Conservation (phyloP, 2,329 filamentous ascomycete species). For the Pleoardoris graminearum region DNA sequence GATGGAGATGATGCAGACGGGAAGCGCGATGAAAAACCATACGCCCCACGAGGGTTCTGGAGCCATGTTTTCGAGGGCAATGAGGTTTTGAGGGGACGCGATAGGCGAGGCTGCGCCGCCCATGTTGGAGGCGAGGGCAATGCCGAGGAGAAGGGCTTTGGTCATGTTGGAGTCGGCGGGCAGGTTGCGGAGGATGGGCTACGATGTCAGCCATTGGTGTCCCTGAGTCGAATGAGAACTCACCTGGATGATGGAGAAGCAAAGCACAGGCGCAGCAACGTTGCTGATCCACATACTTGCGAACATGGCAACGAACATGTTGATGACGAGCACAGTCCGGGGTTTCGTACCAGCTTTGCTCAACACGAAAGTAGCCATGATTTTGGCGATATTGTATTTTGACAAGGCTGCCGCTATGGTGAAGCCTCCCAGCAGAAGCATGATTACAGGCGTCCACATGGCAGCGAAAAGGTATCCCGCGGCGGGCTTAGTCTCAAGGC, state of each 20-base stretch:
- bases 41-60: conserved; percentile 89
- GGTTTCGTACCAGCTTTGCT: conserved; percentile 95
- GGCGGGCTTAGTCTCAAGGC: conserved; percentile 78
- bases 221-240: conserved; percentile 15
- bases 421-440: conserved; percentile 94
- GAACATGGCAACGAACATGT: conserved; percentile 98
- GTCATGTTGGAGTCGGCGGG: conserved; percentile 89
- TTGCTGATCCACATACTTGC: conserved; percentile 99
- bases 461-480: conserved; percentile 85
- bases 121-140: conserved; percentile 92
- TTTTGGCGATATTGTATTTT: conserved; percentile 97
- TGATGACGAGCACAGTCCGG: conserved; percentile 86
- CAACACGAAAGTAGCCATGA: conserved; percentile 92
- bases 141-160: conserved; percentile 92
- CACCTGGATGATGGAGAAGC: conserved; percentile 96
- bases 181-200: conserved; percentile 93
- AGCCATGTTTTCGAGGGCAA: conserved; percentile 93
- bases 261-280: conserved; percentile 93
- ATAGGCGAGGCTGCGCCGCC: conserved; percentile 96
- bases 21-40: conserved; percentile 96
- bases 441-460: conserved; percentile 99
- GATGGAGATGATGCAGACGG: conserved; percentile 88
- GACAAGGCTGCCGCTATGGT: conserved; percentile 92
- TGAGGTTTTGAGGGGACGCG: conserved; percentile 95
- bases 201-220: conserved; percentile 14